Conservation (phyloP, 768 basidiomycete genomes). For the Podaxis sp. region DNA sequence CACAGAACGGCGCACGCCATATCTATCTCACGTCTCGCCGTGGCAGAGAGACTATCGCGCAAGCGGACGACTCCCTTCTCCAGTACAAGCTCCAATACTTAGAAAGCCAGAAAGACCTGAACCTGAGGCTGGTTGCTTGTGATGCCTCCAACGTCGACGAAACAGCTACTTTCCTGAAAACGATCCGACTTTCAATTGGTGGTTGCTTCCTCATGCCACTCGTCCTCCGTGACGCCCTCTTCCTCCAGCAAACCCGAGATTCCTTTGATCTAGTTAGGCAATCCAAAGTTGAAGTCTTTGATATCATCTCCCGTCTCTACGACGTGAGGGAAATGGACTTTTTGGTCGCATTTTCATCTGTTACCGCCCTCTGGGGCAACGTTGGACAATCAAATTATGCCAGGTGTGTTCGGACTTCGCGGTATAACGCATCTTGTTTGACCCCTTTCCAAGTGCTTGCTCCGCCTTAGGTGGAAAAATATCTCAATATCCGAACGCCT, state of each 20-base stretch:
- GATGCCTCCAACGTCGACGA: slow-evolving; percentile 27
- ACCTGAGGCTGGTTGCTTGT: slow-evolving; percentile 29
- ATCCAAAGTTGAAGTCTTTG: slow-evolving; percentile 29
- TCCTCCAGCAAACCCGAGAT: slow-evolving; percentile 29
- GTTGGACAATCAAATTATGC: slow-evolving; percentile 40
- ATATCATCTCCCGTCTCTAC: slow-evolving; percentile 24
- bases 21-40: slow-evolving; percentile 38
- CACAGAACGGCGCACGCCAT: slow-evolving; percentile 34
- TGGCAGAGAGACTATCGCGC: slow-evolving; percentile 26
- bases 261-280: slow-evolving; percentile 27
- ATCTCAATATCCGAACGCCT: slow-evolving; percentile 27
- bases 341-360: slow-evolving; percentile 33
- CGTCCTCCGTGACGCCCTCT: slow-evolving; percentile 30
- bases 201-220: slow-evolving; percentile 34
- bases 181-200: slow-evolving; percentile 25
- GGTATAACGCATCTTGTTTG: background rate
- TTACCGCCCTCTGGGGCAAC: slow-evolving; percentile 31
- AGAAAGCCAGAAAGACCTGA: slow-evolving; percentile 26
- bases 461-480: slow-evolving; percentile 29
- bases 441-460: slow-evolving; percentile 27
- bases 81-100: slow-evolving; percentile 29
- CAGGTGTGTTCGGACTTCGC: slow-evolving; percentile 19
- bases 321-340: slow-evolving; percentile 33
- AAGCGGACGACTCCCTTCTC: slow-evolving; percentile 24
- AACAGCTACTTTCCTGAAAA: slow-evolving; percentile 22